phyloP scores from a whole-genome alignment of 1,284 basidiomycete genomes.

The Rhodotorula sp. region DNA sequence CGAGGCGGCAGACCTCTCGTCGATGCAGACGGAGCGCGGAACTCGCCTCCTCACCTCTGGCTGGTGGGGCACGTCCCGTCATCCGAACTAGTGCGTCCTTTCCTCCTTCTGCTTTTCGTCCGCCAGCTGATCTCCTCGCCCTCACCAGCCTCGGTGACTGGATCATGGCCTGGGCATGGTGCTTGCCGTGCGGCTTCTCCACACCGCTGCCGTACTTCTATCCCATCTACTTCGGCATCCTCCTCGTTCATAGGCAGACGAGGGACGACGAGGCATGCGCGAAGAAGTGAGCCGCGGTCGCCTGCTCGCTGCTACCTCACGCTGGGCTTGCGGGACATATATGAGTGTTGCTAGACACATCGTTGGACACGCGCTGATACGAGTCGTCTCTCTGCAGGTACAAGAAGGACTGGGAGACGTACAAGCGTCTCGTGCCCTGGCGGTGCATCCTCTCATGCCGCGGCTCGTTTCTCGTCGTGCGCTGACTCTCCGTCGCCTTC shows the following conservation, averaged over 20 bases:
- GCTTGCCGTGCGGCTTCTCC: conserved; percentile 83
- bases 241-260: conserved; percentile 84
- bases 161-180: conserved; percentile 91
- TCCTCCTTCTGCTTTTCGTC: not conserved
- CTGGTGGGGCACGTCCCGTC: conserved; percentile 94
- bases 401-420: conserved; percentile 82
- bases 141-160: conserved; percentile 63
- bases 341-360: too few relatives aligned
- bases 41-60: conserved; percentile 89
- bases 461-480: not conserved
- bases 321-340: not conserved
- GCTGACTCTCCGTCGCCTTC: not conserved
- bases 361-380: not conserved
- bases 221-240: conserved; percentile 75
- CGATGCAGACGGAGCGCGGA: conserved; percentile 78
- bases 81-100: conserved; percentile 60
- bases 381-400: conserved; percentile 52
- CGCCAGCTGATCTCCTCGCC: conserved; percentile 43
- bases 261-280: conserved; percentile 91
- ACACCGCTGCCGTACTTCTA: conserved; percentile 98
- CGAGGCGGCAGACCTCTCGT: conserved; percentile 60
- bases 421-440: conserved; percentile 59
- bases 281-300: conserved; percentile 62
- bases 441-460: conserved; percentile 22
- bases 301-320: not conserved